phyloP scores from a whole-genome alignment of 2,329 filamentous ascomycete genomes.

The Alternaria dauci region DNA sequence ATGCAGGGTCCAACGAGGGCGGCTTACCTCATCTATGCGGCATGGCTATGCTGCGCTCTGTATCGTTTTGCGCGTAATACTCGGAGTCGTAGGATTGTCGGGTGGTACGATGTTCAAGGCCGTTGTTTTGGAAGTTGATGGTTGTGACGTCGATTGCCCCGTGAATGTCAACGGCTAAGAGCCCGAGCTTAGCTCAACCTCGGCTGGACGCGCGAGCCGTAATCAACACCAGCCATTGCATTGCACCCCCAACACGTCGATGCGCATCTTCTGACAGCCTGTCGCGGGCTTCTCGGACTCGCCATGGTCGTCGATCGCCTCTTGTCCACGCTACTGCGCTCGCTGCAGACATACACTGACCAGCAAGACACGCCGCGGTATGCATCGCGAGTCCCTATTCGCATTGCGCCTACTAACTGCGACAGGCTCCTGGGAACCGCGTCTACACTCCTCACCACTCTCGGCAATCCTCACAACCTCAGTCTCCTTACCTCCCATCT shows the following conservation, averaged over 20 bases:
- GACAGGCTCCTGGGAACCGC: constrained; percentile 68
- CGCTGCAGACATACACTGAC: constrained; percentile 66
- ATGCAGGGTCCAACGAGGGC: background rate
- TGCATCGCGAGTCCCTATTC: constrained; percentile 21
- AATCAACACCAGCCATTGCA: constrained; percentile 30
- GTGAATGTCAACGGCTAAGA: constrained; percentile 26
- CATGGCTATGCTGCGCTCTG: constrained; percentile 24
- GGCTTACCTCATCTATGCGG: constrained; percentile 44
- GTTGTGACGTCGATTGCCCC: constrained; percentile 22
- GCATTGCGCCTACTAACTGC: constrained; percentile 33
- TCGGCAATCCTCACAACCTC: constrained; percentile 79
- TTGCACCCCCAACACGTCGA: constrained; percentile 1
- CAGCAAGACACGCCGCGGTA: constrained; percentile 69
- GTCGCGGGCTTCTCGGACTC: constrained; percentile 12
- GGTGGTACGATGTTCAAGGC: background rate
- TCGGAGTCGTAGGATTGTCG: background rate
- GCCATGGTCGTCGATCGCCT: constrained; percentile 73
- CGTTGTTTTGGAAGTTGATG: constrained; percentile 7
- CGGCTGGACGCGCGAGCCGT: constrained; percentile 32
- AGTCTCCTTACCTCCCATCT: constrained; percentile 76
- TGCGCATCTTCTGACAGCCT: constrained; percentile 11
- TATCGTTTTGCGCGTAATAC: constrained; percentile 1
- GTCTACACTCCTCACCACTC: constrained; percentile 70
- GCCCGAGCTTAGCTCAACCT: constrained; percentile 35
- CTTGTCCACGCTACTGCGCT: constrained; percentile 71